Percentiles rank a stretch among this genome's conserved stretches.
Evolutionary conservation across 768 basidiomycete genomes (phyloP).

Genomic region (Lactifluus piperatus): DNA sequence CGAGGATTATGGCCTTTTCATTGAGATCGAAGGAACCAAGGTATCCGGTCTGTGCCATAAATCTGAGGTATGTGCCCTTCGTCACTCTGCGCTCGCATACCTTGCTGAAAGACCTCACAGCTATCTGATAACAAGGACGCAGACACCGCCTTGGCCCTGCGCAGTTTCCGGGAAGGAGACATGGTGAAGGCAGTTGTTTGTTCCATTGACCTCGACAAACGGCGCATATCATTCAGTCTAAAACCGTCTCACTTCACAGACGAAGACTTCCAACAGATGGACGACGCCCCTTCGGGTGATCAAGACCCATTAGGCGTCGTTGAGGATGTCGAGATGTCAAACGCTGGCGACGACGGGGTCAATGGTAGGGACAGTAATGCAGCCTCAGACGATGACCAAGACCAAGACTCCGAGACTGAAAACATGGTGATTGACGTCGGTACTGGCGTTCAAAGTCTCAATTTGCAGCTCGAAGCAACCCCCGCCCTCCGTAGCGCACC

Average conservation of each 20-base stretch:
- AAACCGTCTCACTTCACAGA: conserved; percentile 82
- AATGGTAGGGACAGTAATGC: conserved; percentile 5
- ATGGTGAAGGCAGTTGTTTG: conserved; percentile 71
- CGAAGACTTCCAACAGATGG: conserved; percentile 44
- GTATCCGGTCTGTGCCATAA: conserved; percentile 91
- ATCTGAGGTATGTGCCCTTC: conserved; percentile 55
- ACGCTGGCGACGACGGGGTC: conserved; percentile 22
- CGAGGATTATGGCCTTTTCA: conserved; percentile 88
- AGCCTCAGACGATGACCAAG: conserved; percentile 16
- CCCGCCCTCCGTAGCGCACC: background rate
- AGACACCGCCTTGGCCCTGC: conserved; percentile 68
- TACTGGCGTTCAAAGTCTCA: conserved; percentile 4
- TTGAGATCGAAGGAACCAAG: conserved; percentile 78
- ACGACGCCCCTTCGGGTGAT: conserved; percentile 28
- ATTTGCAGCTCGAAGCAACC: background rate
- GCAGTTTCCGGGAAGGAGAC: conserved; percentile 81
- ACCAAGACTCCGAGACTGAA: conserved; percentile 16
- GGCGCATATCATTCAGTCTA: conserved; percentile 71
- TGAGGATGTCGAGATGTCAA: conserved; percentile 26
- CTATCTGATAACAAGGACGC: conserved; percentile 82
- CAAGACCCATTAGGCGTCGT: conserved; percentile 28
- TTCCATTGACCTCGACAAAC: conserved; percentile 64
- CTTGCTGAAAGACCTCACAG: conserved; percentile 32
- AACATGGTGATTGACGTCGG: conserved; percentile 41
- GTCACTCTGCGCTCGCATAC: background rate